Evolutionary conservation across 139 green algal species (phyloP), one percentile per base, ranked within the genome.

Genomic region (Chlorella sp.): DNA sequence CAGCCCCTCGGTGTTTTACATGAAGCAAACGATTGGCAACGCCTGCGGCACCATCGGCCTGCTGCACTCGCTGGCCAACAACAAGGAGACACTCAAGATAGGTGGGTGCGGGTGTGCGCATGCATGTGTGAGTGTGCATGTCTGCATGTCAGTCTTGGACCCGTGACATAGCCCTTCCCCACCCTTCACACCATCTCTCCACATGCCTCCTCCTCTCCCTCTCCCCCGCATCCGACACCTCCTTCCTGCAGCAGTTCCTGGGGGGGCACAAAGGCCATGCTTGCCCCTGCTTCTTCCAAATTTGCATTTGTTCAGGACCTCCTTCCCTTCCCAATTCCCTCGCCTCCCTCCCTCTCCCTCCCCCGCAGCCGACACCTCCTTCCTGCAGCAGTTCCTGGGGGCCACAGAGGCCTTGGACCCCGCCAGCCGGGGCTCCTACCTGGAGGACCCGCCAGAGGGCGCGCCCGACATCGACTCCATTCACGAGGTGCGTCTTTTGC

Each of bases 11-110:
- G 39, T 98, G 11, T 99, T 95, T 87, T 99, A 96, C 91, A 98
- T 98, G 94, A 97, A 98, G 92, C 97, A 99, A 89, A 99, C 96
- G 3, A 97, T 99, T 57, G 94, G 97, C 91, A 99, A 99, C 91
- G 97, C 97, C 16, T 99, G 97, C 92, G 97, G 97, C 78, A 99
- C 97, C 30, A 98, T 99, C 48, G 97, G 91, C 0, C 69, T 98
- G 68, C 92, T 99, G 76, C 97, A 99, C 91, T 92, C 71, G 3
- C 64, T 94, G 28, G 88, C 81, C 75, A 94, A 94, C 78, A 91
- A 89, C 57, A 37, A 53, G 1, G 64, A 91, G 26, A 9, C 19
- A 37, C 77, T 92, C n/a, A 53, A 66, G 22, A 80, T 88, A 22
- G 84, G 84, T 88, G 84, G 16, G 84, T 64, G 37, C n/a, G 34